These are phyloP conservation scores for Knoxdaviesia capensis DNA, from an alignment of 2,329 filamentous ascomycete genomes.

Conservation along the genomic window DNA sequence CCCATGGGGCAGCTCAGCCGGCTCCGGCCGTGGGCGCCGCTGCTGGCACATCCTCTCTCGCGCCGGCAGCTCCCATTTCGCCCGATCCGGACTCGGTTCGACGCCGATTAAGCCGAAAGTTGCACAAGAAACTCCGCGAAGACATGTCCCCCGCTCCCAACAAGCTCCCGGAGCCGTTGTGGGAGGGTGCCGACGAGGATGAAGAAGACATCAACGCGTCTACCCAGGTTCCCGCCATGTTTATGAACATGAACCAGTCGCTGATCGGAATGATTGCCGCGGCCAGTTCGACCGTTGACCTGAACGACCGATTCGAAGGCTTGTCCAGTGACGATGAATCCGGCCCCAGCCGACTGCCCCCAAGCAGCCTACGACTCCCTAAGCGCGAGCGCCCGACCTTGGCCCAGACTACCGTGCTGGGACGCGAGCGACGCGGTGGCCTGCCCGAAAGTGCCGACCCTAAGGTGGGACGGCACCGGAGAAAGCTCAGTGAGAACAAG, in stretches of 20 bases:
- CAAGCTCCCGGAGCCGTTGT: constrained; percentile 32
- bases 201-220: constrained; percentile 27
- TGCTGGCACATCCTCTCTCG: too few species aligned
- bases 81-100: too few species aligned
- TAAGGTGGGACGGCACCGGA: constrained; percentile 19
- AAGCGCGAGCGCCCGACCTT: constrained; percentile 4
- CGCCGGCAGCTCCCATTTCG: too few species aligned
- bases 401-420: constrained; percentile 22
- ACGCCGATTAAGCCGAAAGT: too few species aligned
- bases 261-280: constrained; percentile 86
- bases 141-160: too few species aligned
- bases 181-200: constrained; percentile 25
- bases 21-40: too few species aligned
- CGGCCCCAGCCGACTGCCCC: too few species aligned
- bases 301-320: constrained; percentile 60
- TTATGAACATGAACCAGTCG: constrained; percentile 76
- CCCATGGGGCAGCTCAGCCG: too few species aligned
- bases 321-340: constrained; percentile 62
- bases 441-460: not conserved
- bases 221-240: constrained; percentile 24
- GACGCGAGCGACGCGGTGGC: constrained; percentile 13
- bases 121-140: too few species aligned
- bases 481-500: constrained; percentile 43
- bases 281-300: constrained; percentile 64
- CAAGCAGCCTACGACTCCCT: constrained; percentile 24